A percentile compares a stretch with the other conserved stretches of the same genome.
These are phyloP conservation scores for Juglanconis sp. DNA, from an alignment of 2,329 filamentous ascomycete genomes.

Conservation along the genomic window DNA sequence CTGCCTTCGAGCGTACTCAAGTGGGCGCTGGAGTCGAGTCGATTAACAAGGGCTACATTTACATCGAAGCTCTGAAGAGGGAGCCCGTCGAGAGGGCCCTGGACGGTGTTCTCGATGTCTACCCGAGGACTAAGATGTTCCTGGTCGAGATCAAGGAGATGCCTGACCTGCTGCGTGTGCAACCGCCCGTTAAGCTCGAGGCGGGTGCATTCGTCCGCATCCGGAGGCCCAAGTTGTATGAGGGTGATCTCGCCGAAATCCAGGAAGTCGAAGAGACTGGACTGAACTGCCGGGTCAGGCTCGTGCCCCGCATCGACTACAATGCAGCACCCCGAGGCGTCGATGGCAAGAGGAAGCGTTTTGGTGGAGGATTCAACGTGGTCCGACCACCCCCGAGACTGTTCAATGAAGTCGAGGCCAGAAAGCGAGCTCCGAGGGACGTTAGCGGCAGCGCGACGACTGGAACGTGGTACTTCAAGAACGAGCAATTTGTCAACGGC, in stretches of 20 bases:
- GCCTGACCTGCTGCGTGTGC: constrained; percentile 89
- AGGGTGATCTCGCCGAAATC: constrained; percentile 86
- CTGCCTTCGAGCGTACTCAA: constrained; percentile 84
- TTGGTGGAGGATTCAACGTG: constrained; percentile 34
- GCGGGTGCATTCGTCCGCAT: constrained; percentile 91
- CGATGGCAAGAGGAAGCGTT: constrained; percentile 78
- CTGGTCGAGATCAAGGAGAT: constrained; percentile 96
- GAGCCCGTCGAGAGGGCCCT: constrained; percentile 81
- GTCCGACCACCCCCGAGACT: constrained; percentile 81
- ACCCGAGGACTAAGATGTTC: constrained; percentile 80
- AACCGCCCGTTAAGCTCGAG: constrained; percentile 79
- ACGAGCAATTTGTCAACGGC: constrained; percentile 87
- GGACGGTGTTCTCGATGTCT: constrained; percentile 83
- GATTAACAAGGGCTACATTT: constrained; percentile 90
- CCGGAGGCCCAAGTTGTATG: constrained; percentile 74
- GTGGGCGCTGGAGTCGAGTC: constrained; percentile 71
- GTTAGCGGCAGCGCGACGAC: constrained; percentile 68
- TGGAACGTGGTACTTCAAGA: constrained; percentile 80
- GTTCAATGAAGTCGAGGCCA: constrained; percentile 90
- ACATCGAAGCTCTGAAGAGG: constrained; percentile 85
- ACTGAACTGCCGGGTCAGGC: constrained; percentile 78
- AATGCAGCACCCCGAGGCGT: constrained; percentile 34
- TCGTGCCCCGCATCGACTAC: constrained; percentile 91
- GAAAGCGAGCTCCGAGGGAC: constrained; percentile 72
- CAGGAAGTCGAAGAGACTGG: constrained; percentile 92